phyloP scores from a whole-genome alignment of 257 asterid genomes.

The Nemophila menziesii region DNA sequence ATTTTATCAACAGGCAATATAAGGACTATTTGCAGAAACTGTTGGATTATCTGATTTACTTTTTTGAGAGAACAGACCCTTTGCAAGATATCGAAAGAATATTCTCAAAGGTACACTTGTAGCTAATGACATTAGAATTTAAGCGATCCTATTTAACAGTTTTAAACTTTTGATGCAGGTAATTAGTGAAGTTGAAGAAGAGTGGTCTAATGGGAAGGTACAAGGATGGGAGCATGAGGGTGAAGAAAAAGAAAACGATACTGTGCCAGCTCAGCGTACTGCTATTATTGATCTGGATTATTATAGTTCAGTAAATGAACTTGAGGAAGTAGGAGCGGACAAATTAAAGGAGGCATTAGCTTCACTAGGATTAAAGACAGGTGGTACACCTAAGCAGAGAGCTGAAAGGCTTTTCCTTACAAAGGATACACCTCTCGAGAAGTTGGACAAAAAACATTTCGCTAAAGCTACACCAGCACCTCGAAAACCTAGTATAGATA shows the following conservation, averaged over 20 bases:
- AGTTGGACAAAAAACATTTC: constrained; percentile 74
- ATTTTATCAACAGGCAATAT: constrained; percentile 53
- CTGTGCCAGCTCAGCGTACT: constrained; percentile 35
- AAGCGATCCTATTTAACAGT: neutral
- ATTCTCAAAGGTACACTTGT: constrained; percentile 51
- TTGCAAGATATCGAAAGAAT: constrained; percentile 84
- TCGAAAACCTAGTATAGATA: constrained; percentile 39
- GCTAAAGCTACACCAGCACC: constrained; percentile 42
- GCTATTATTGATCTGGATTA: constrained; percentile 76
- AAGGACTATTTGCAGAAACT: constrained; percentile 68
- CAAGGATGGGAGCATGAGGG: constrained; percentile 71
- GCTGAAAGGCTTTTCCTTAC: constrained; percentile 89
- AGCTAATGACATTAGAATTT: neutral
- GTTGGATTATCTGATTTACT: constrained; percentile 63
- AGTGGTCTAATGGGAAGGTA: constrained; percentile 54
- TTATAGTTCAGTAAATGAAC: constrained; percentile 64
- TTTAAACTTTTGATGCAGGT: constrained; percentile 28
- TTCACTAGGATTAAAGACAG: constrained; percentile 83
- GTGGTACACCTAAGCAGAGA: constrained; percentile 87
- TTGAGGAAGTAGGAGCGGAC: constrained; percentile 76
- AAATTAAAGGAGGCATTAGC: constrained; percentile 90
- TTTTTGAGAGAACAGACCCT: constrained; percentile 76
- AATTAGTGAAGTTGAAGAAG: constrained; percentile 70
- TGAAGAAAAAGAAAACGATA: constrained; percentile 58
- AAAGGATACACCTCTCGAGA: constrained; percentile 84